Evolutionary conservation across 352 stramenopile genomes (phyloP), one percentile per base, ranked within the genome.

Genomic region (Peronospora destructor): DNA sequence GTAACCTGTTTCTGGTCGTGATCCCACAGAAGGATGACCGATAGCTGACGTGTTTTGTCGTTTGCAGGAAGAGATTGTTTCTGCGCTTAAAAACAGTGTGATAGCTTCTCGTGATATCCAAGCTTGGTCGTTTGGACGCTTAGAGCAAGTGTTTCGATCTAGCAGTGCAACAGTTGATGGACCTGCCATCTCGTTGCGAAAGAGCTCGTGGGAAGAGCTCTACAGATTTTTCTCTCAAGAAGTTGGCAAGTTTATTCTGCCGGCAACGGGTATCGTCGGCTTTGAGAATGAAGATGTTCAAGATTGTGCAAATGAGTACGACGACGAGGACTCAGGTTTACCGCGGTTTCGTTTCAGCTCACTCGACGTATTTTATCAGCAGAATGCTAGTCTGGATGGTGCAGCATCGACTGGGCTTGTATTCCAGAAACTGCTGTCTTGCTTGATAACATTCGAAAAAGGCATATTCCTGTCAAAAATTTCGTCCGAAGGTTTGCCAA

Each of bases 61-160:
- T 40, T 19, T 49, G 8, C 32, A 83, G 64, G 71, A 85, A 62
- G 72, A 84, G 25, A 69, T 87, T 35, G 42, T 81, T 13, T 66
- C 66, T 21, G 72, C 68, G 0, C 36, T 84, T 7, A 83, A 84
- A 47, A 82, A 63, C 44, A 71, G 66, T 12, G 37, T 87, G 8
- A 23, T 48, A 29, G 56, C 64, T 49, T 84, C 61, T 8, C 64
- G 46, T 16, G 56, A 55, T 25, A 60, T 62, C 11, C 69, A 66
- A 13, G 51, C 59, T 0, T 85, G 71, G 71, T 68, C 49, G 6
- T 71, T 83, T 51, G 64, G 59, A 11, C 66, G 73, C 6, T 51
- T 85, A 39, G 59, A 70, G 36, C 47, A 71, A 40, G 29, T 82
- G 3, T 75, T 84, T 26, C 40, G 23, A 13, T 17, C 8, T 29